Evolutionary conservation across 257 asterid genomes (phyloP).

Genomic region (Osmanthus fragrans): DNA sequence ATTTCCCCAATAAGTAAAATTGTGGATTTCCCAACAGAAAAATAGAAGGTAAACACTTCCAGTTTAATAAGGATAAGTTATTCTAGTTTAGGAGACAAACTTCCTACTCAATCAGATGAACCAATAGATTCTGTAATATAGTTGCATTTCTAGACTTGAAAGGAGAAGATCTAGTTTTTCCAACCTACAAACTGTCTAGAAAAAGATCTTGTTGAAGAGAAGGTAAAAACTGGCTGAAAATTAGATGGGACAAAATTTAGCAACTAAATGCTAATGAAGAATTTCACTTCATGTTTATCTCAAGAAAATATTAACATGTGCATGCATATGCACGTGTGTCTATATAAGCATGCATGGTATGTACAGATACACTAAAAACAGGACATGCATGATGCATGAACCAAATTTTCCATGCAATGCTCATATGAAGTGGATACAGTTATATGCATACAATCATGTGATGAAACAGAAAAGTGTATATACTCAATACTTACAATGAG

Average conservation of each 20-base stretch:
- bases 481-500: constrained; percentile 67
- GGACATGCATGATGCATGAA: not conserved
- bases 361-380: not conserved
- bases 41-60: not conserved
- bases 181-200: not conserved
- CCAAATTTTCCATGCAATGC: not conserved
- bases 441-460: not conserved
- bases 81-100: not conserved
- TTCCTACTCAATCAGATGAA: not conserved
- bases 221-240: not conserved
- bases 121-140: not conserved
- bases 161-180: not conserved
- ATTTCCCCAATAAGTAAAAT: not conserved
- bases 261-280: not conserved
- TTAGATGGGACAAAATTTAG: constrained; percentile 10
- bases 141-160: constrained; percentile 2
- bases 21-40: not conserved
- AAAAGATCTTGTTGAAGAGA: not conserved
- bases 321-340: not conserved
- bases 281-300: constrained; percentile 15
- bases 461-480: not conserved
- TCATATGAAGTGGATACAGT: not conserved
- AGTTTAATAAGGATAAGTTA: not conserved
- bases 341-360: not conserved
- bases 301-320: constrained; percentile 4